Evolutionary conservation across 116 monocot genomes (phyloP), one percentile per base, ranked within the genome.

Genomic region (Dioscorea cayenensis): DNA sequence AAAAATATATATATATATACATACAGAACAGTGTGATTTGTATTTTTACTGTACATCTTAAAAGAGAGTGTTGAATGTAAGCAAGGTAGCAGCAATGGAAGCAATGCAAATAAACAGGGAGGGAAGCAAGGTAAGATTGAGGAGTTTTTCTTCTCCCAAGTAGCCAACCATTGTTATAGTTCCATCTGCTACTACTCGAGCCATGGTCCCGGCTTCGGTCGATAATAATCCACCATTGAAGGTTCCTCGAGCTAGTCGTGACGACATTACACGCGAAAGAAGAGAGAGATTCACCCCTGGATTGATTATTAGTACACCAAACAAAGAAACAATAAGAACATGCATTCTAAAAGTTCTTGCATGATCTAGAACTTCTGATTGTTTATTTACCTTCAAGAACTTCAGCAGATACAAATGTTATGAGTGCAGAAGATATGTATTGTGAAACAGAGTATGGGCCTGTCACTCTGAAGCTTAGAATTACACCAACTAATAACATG

Each of bases 321-420:
- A 43, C n/a, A 9, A 43, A 43, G 43, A 43, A 43, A 10, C 43
- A 43, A 43, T 43, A 43, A 12, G 43, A 43, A 43, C 43, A 43
- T 51, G 77, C 73, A 82, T 89, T 65, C 89, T 82, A 60, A 85
- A 89, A 23, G 3, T 21, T 62, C 62, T 62, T 23, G 23, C 18
- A 62, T 20, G 23, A 27, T 11, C 5, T 22, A 62, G n/a, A 5
- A 11, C 8, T 20, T 20, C 23, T 23, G n/a, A 62, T 23, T 22
- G 43, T 43, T 43, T 79, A 95, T 32, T 80, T 79, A 95, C 95
- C 92, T 89, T 95, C 95, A 75, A 95, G 89, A 65, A 95, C 92
- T 89, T 95, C 95, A 63, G 95, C 92, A 72, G 84, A 77, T 28
- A 95, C 95, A 74, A 95, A 95, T 72, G 91, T 92, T 48, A 95